phyloP scores from a whole-genome alignment of 2,329 filamentous ascomycete species.

The Aspergillus spinulosporus region DNA sequence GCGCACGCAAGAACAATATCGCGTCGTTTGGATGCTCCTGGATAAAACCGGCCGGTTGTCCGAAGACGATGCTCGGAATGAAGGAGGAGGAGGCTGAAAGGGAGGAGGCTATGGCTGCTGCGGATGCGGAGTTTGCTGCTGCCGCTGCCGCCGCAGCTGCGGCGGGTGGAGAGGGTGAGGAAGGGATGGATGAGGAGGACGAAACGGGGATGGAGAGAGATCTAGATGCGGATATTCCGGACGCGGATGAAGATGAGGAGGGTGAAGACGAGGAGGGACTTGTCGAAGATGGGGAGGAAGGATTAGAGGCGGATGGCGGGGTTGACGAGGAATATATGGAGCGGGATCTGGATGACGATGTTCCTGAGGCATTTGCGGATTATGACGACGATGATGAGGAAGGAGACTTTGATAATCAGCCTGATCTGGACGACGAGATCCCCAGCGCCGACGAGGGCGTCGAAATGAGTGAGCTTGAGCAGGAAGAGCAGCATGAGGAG shows the following conservation, averaged over 20 bases:
- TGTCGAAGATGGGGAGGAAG: conserved; percentile 48
- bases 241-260: conserved; percentile 47
- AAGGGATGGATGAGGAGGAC: conserved; percentile 42
- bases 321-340: conserved; percentile 55
- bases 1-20: conserved; percentile 76
- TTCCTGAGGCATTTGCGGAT: conserved; percentile 61
- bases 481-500: conserved; percentile 51
- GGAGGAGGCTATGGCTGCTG: conserved; percentile 76
- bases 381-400: conserved; percentile 41
- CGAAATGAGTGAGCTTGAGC: conserved; percentile 53
- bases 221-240: conserved; percentile 49
- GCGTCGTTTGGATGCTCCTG: conserved; percentile 84
- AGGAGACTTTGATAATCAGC: conserved; percentile 39
- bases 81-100: conserved; percentile 86
- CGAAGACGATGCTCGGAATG: conserved; percentile 86
- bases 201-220: conserved; percentile 44
- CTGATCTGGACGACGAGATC: conserved; percentile 40
- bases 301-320: conserved; percentile 54
- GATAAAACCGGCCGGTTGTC: conserved; percentile 84
- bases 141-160: conserved; percentile 53
- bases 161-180: conserved; percentile 49
- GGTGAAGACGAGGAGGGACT: conserved; percentile 54
- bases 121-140: conserved; percentile 70
- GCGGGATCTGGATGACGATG: conserved; percentile 70
- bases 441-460: conserved; percentile 42